Base-by-base conservation (phyloP, 2,329 filamentous ascomycete genomes). In the Lasiodiplodia hormozganensis region DNA sequence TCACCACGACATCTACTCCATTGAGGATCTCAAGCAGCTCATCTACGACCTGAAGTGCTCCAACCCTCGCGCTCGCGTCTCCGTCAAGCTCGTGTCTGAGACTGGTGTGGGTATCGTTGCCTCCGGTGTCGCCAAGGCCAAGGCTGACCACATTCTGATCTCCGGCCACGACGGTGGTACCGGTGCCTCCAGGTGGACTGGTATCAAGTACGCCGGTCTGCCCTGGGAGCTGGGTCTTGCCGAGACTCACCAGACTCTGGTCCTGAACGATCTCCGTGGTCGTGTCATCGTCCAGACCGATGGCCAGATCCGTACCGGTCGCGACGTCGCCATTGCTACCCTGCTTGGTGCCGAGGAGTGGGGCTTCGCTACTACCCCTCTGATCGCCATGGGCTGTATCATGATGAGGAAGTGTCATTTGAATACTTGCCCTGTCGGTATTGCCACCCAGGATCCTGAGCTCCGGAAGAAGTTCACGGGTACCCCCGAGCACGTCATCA, bases 11-110 rank as follows among this genome's bases (percentile, higher is more conserved):
- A 97, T 98, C 73, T 98, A 98, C 86, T 97, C 93, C 64, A 98
- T 98, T 73, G 95, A 98, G 82, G 95, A 98, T 86, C 81, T 98
- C 70, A 98, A 98, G 85, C 95, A 98, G 81, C 85, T 98, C 74
- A 97, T 98, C 75, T 98, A 98, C 82, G 95, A 98, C 82, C 85
- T 97, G 68, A 98, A 98, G 85, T 97, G 94, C 84, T 93, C 94
- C 28, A 97, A 96, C 82, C 95, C 95, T 69, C 91, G 95, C 72
- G 90, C 95, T 67, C 89, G 95, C 75, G 91, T 98, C 28, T 98
- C 95, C 7, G 95, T 98, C 79, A 98, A 98, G 87, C 92, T 98
- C 53, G 95, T 98, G 18, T 97, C 95, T 7, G 95, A 98, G 83
- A 96, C 95, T 68, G 95, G 95, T 85, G 95, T 97, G 69, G 95